phyloP scores from a whole-genome alignment of 495 filamentous ascomycete genomes.

The Penicillium roqueforti region DNA sequence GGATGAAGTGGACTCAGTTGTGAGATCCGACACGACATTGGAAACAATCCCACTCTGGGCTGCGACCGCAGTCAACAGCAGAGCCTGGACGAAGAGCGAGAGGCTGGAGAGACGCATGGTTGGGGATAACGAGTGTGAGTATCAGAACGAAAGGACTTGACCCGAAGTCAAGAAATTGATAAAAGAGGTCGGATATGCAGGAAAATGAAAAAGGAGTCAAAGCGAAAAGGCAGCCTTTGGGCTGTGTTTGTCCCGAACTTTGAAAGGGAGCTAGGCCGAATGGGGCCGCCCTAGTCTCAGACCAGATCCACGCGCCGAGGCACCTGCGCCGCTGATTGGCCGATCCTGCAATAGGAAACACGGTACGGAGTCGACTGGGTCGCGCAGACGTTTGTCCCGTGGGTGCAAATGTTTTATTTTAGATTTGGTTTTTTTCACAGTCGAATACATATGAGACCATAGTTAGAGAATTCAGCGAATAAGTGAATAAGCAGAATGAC shows the following conservation, averaged over 20 bases:
- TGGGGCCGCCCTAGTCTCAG: constrained; percentile 1
- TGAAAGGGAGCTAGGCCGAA: neutral
- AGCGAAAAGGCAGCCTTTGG: constrained; percentile 3
- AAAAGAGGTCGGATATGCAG: constrained; percentile 2
- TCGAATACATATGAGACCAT: too few species aligned
- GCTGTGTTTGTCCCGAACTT: constrained; percentile 1
- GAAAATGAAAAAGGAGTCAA: constrained; percentile 12
- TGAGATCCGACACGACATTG: constrained; percentile 21
- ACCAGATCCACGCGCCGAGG: neutral
- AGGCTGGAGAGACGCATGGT: constrained; percentile 39
- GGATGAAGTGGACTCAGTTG: constrained; percentile 15
- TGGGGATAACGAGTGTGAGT: constrained; percentile 9
- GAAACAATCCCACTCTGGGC: constrained; percentile 31
- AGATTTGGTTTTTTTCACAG: neutral
- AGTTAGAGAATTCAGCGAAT: too few species aligned
- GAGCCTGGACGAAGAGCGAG: constrained; percentile 36
- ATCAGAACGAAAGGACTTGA: constrained; percentile 13
- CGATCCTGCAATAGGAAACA: neutral
- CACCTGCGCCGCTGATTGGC: neutral
- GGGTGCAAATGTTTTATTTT: neutral
- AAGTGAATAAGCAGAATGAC: too few species aligned
- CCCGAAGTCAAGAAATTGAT: constrained; percentile 3
- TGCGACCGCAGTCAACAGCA: constrained; percentile 37
- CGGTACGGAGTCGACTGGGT: constrained; percentile 5
- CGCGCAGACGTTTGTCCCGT: neutral